Base-by-base conservation (phyloP, 495 filamentous ascomycete genomes). In the Podospora pseudoanserina region DNA sequence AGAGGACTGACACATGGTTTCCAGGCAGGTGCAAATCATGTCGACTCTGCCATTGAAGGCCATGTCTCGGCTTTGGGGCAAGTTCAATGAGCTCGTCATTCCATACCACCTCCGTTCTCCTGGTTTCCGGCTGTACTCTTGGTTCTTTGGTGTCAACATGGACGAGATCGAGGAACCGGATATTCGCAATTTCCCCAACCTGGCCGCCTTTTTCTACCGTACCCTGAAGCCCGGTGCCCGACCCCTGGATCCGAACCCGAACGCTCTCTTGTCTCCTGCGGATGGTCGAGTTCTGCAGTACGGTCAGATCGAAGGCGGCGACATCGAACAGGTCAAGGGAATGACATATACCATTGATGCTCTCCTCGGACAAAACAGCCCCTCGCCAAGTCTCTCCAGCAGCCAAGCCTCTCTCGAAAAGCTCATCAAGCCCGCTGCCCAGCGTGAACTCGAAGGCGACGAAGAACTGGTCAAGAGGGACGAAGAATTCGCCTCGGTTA, bases 251-350 rank as follows among this genome's bases (percentile, higher is more conserved):
- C 85, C 90, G 0, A 90, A 93, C 72, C 86, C 86, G 2, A 88
- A 88, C 70, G 89, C 91, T 2, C 81, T 99, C 11, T 78, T 98
- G 2, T 92, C 93, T 0, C 95, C 95, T 15, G 86, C 96, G 16
- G 95, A 99, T 78, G 96, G 95, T 9, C 87, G 89, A 62, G 84
- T 99, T 30, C 83, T 99, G 18, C 95, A 98, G 74, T 98, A 92
- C 72, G 95, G 95, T 3, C 89, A 86, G 70, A 97, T 99, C 66
- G 90, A 95, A 70, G 86, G 91, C 62, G 94, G 94, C 32, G 91
- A 97, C 71, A 94, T 99, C n/a, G 95, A 98, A 78, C 95, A 98
- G 77, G 94, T 98, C 54, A 99, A 99, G 78, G 95, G 95, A 59
- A 94, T 98, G 85, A 98, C 93, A 3, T 99, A 99, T 78, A 95